phyloP scores from a whole-genome alignment of 345 rosid species.

The Nephelium lappaceum region DNA sequence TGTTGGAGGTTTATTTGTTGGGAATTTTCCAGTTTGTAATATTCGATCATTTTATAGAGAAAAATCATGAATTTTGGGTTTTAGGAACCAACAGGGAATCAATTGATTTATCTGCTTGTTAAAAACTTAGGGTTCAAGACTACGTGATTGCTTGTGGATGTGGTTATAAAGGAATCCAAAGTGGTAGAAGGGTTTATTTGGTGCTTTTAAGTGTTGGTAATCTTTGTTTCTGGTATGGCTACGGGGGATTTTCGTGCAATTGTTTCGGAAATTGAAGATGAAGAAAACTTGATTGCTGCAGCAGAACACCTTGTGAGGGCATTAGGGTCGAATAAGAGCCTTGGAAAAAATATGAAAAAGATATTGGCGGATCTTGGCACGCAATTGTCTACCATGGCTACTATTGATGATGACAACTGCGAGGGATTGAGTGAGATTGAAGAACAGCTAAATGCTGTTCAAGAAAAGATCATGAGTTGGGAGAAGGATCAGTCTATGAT shows the following conservation, averaged over 20 bases:
- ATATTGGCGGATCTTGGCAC: conserved; percentile 61
- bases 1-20: not conserved
- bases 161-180: not conserved
- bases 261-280: conserved; percentile 43
- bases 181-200: not conserved
- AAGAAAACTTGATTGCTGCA: conserved; percentile 66
- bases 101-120: conserved; percentile 6
- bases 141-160: not conserved
- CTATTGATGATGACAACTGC: conserved; percentile 31
- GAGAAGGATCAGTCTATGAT: conserved; percentile 77
- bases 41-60: not conserved
- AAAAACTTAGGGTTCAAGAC: conserved; percentile 5
- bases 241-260: conserved; percentile 52
- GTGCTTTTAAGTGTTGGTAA: not conserved
- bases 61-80: conserved; percentile 15
- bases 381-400: conserved; percentile 54
- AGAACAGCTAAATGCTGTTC: conserved; percentile 48
- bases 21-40: not conserved
- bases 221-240: conserved; percentile 25
- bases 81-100: not conserved
- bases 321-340: conserved; percentile 58
- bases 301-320: conserved; percentile 58
- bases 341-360: conserved; percentile 56
- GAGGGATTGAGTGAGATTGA: conserved; percentile 45
- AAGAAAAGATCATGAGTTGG: conserved; percentile 68